Evolutionary conservation across 2,329 filamentous ascomycete genomes (phyloP).

Genomic region (Fusarium sp.): DNA sequence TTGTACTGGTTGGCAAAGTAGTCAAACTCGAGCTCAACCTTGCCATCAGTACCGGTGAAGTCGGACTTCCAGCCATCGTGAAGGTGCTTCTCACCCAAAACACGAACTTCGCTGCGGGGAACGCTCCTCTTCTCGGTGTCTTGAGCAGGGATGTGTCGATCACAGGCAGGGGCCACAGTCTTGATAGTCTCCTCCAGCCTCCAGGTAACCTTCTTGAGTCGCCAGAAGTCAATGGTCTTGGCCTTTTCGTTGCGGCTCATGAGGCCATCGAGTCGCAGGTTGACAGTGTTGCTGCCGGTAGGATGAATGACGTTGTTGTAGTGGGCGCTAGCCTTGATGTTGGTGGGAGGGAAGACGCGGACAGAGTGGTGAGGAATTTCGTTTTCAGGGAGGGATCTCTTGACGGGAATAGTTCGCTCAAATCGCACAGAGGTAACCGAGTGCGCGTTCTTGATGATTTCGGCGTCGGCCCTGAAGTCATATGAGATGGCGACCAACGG

Average conservation of each 20-base stretch:
- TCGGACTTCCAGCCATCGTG: conserved; percentile 90
- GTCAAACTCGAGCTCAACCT: conserved; percentile 82
- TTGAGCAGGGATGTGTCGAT: conserved; percentile 69
- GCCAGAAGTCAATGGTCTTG: conserved; percentile 82
- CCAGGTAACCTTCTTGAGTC: conserved; percentile 91
- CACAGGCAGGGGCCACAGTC: conserved; percentile 80
- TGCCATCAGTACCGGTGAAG: conserved; percentile 62
- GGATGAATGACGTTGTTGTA: conserved; percentile 87
- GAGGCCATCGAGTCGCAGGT: conserved; percentile 86
- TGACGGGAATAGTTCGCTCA: conserved; percentile 74
- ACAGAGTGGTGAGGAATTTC: conserved; percentile 87
- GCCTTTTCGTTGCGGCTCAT: conserved; percentile 73
- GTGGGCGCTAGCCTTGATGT: conserved; percentile 85
- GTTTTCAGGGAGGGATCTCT: conserved; percentile 77
- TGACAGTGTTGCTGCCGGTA: conserved; percentile 80
- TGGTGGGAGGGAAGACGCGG: conserved; percentile 95
- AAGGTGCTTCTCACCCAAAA: conserved; percentile 82
- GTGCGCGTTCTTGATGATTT: conserved; percentile 62
- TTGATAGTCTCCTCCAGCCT: conserved; percentile 88
- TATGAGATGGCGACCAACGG: conserved; percentile 79
- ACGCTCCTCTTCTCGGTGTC: conserved; percentile 67
- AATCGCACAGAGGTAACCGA: conserved; percentile 66
- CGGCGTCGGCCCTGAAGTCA: conserved; percentile 74
- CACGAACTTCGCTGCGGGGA: conserved; percentile 76
- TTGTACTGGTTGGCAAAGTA: conserved; percentile 56